Evolutionary conservation across 2,329 filamentous ascomycete species (phyloP).

Genomic region (Monascus ruber): DNA sequence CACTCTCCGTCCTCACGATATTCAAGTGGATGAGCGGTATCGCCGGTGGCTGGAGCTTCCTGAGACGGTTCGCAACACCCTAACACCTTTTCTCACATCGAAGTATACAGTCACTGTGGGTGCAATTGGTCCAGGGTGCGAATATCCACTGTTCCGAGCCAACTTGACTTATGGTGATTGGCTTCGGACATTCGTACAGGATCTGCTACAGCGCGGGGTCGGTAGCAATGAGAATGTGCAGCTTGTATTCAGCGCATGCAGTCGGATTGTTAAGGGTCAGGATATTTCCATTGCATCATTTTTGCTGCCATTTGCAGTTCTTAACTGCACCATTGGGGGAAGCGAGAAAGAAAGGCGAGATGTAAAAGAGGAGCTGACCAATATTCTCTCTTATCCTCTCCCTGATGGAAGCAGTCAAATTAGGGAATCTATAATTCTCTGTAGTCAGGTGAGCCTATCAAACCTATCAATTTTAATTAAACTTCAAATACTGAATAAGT

Average conservation of each 20-base stretch:
- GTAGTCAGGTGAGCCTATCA: constrained; percentile 59
- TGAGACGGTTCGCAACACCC: constrained; percentile 62
- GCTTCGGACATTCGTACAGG: constrained; percentile 69
- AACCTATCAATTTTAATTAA: not conserved
- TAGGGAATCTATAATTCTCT: constrained; percentile 67
- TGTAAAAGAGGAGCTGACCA: constrained; percentile 61
- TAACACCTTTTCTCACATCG: constrained; percentile 82
- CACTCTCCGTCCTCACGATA: constrained; percentile 39
- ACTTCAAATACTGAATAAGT: constrained; percentile 3
- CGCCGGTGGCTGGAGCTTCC: constrained; percentile 69
- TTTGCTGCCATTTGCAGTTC: constrained; percentile 71
- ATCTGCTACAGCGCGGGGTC: constrained; percentile 68
- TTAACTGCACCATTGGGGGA: constrained; percentile 72
- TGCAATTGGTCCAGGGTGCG: constrained; percentile 39
- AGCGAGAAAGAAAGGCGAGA: constrained; percentile 51
- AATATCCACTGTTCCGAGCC: constrained; percentile 68
- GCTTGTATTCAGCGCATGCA: constrained; percentile 69
- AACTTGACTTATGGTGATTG: constrained; percentile 64
- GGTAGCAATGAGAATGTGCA: constrained; percentile 52
- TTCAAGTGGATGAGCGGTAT: constrained; percentile 51
- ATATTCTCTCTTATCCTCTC: constrained; percentile 58
- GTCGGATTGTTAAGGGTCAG: constrained; percentile 71
- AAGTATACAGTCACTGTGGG: constrained; percentile 63
- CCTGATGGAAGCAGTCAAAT: constrained; percentile 44
- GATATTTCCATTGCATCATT: constrained; percentile 81